Evolutionary conservation across 139 green algal species (phyloP).

Genomic region (Picocystis salinarum): DNA sequence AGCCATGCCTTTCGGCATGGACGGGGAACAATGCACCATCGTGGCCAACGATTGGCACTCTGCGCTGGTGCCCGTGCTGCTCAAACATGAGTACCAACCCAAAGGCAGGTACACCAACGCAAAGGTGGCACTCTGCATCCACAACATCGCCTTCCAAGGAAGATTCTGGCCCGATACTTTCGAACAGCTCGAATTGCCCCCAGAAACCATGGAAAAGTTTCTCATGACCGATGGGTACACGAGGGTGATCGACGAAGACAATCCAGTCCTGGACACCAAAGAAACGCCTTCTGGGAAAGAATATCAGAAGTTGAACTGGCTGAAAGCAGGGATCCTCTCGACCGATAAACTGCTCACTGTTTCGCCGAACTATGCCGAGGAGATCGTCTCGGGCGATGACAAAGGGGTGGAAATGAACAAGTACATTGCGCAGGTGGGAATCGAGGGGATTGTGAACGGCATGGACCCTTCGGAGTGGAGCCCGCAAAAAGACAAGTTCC

Average conservation of each 20-base stretch:
- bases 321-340: slow-evolving; percentile 70
- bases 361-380: slow-evolving; percentile 85
- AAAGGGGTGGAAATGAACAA: slow-evolving; percentile 78
- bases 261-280: slow-evolving; percentile 16
- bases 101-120: slow-evolving; percentile 52
- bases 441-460: slow-evolving; percentile 95
- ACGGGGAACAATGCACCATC: slow-evolving; percentile 80
- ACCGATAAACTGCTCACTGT: slow-evolving; percentile 88
- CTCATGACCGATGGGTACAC: slow-evolving; percentile 66
- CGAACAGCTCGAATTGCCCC: slow-evolving; percentile 48
- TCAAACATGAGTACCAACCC: slow-evolving; percentile 54
- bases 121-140: slow-evolving; percentile 65
- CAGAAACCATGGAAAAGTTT: slow-evolving; percentile 30
- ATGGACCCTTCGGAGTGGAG: slow-evolving; percentile 94
- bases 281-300: no score
- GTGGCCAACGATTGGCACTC: slow-evolving; percentile 84
- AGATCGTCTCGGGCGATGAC: slow-evolving; percentile 49
- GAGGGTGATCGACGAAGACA: slow-evolving; percentile 50
- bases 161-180: slow-evolving; percentile 73
- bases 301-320: slow-evolving; percentile 91
- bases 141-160: slow-evolving; percentile 95
- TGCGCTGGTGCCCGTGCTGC: slow-evolving; percentile 61
- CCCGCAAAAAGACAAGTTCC: slow-evolving; percentile 81
- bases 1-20: slow-evolving; percentile 60
- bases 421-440: slow-evolving; percentile 29